These are phyloP conservation scores for Blastomyces gilchristii DNA, from an alignment of 2,329 filamentous ascomycete genomes.

Conservation along the genomic window DNA sequence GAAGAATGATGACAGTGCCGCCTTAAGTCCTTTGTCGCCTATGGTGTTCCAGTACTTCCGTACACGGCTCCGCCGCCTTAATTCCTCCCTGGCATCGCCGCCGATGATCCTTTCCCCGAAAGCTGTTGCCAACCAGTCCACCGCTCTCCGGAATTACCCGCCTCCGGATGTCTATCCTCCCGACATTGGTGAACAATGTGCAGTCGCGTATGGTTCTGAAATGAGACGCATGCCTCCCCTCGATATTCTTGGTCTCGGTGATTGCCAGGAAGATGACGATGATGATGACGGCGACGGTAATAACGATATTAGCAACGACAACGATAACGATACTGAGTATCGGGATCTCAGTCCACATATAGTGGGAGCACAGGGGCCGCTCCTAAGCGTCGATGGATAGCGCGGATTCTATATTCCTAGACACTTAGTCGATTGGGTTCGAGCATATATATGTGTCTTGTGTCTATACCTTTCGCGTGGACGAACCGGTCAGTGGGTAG, in stretches of 20 bases:
- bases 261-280: background rate
- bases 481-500: background rate
- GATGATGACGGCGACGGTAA: background rate
- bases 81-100: constrained; percentile 1
- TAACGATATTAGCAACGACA: background rate
- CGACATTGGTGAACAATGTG: background rate
- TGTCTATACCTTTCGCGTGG: background rate
- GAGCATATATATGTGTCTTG: background rate
- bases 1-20: constrained; percentile 1
- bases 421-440: background rate
- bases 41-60: constrained; percentile 32
- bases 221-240: background rate
- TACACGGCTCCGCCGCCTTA: constrained; percentile 20
- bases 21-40: constrained; percentile 1
- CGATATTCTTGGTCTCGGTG: background rate
- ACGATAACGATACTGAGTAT: background rate
- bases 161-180: background rate
- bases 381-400: background rate
- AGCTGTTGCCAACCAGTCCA: background rate
- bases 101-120: background rate
- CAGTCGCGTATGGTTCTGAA: background rate
- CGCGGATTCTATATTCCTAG: background rate
- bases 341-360: background rate
- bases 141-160: background rate
- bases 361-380: background rate